Percentiles rank a stretch among this genome's conserved stretches.
Evolutionary conservation across 192 early-diverging fungal species (phyloP).

Genomic region (Lobosporangium transversale): DNA sequence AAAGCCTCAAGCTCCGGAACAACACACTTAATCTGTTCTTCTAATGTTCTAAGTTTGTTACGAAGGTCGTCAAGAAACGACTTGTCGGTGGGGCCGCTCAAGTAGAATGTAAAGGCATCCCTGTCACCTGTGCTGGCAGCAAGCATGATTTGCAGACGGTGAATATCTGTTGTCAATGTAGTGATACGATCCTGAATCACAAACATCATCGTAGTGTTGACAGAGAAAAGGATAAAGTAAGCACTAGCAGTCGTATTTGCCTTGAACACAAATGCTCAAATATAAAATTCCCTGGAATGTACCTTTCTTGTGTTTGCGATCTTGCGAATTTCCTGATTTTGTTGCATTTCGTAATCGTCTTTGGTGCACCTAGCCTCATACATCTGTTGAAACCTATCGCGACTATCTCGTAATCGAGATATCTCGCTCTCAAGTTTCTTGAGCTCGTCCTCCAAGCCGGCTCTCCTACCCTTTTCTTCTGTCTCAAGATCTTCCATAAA

Average conservation of each 20-base stretch:
- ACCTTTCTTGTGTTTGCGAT: constrained; percentile 59
- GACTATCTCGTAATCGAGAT: constrained; percentile 38
- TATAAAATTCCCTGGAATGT: no score
- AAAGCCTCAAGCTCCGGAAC: constrained; percentile 26
- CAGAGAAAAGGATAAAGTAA: no score
- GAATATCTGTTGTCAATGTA: constrained; percentile 68
- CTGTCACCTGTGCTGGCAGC: constrained; percentile 66
- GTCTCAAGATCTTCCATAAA: constrained; percentile 41
- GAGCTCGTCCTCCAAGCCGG: constrained; percentile 35
- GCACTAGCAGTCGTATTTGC: no score
- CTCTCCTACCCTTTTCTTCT: constrained; percentile 39
- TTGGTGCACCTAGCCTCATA: constrained; percentile 48
- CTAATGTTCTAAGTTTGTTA: constrained; percentile 60
- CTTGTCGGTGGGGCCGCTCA: constrained; percentile 55
- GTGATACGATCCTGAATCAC: constrained; percentile 67
- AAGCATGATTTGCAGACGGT: constrained; percentile 66
- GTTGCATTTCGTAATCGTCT: constrained; percentile 52
- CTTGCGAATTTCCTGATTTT: constrained; percentile 58
- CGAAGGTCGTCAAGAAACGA: constrained; percentile 66
- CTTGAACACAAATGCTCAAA: no score
- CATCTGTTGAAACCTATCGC: constrained; percentile 51
- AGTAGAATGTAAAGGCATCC: constrained; percentile 65
- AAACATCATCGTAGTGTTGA: no score
- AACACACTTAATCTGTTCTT: constrained; percentile 55
- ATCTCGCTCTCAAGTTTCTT: constrained; percentile 48